Percentiles rank a stretch among this genome's conserved stretches.
Evolutionary conservation across 768 basidiomycete genomes (phyloP).

Genomic region (Dioszegia hungarica): DNA sequence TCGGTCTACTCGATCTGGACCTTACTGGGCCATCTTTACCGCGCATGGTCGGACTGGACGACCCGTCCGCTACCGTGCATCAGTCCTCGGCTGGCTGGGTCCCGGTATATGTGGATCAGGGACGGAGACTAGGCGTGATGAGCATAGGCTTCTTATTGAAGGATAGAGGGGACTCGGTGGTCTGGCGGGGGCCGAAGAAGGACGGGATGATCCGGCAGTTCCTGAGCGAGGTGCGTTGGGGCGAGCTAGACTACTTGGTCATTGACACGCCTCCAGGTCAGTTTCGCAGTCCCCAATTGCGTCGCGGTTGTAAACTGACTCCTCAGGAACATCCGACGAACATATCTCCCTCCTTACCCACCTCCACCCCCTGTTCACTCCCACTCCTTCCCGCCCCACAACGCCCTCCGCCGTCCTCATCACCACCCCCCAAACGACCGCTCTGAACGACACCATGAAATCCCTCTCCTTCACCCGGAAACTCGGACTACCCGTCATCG

Average conservation of each 20-base stretch:
- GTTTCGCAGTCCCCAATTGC: constrained; percentile 29
- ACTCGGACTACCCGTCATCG: constrained; percentile 77
- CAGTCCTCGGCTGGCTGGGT: constrained; percentile 97
- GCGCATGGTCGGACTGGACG: constrained; percentile 84
- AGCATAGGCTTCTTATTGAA: constrained; percentile 92
- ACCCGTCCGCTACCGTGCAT: constrained; percentile 63
- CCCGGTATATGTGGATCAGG: constrained; percentile 88
- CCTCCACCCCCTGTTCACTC: constrained; percentile 69
- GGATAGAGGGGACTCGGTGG: constrained; percentile 84
- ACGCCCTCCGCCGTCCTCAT: constrained; percentile 77
- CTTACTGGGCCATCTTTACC: constrained; percentile 92
- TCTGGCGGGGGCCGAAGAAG: constrained; percentile 99
- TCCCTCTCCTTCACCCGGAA: constrained; percentile 91
- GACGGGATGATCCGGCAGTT: constrained; percentile 98
- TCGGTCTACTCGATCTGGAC: constrained; percentile 90
- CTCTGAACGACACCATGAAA: constrained; percentile 90
- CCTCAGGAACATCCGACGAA: constrained; percentile 94
- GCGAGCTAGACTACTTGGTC: constrained; percentile 86
- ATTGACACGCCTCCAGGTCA: constrained; percentile 95
- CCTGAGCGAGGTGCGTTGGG: constrained; percentile 98
- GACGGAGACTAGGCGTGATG: constrained; percentile 79
- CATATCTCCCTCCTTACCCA: constrained; percentile 94
- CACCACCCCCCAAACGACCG: constrained; percentile 95
- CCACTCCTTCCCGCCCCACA: constrained; percentile 47
- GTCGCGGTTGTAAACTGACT: background rate